Base-by-base conservation (phyloP, 2,329 filamentous ascomycete genomes). In the Ascochyta lentis region DNA sequence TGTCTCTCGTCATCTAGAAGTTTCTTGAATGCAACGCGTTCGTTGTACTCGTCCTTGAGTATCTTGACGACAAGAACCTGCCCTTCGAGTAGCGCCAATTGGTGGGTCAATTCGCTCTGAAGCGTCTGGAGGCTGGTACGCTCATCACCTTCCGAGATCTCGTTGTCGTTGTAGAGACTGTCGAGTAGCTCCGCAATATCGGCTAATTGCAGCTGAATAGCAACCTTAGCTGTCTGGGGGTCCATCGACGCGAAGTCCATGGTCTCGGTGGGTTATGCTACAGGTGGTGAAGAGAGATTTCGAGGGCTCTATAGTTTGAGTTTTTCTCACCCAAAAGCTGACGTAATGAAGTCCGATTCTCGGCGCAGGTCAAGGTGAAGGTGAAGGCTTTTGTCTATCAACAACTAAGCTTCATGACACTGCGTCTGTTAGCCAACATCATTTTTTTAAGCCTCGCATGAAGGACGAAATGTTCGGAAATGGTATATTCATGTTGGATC, bases 1-100 rank as follows among this genome's bases (percentile, higher is more conserved):
- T 60, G 60, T 12, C 34, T 47, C 42, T 66, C 61, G 42, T 62
- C 58, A 19, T 49, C 46, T 2, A 65, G 8, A 13, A 67, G 54
- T 12, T 22, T 54, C 10, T 23, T 33, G 29, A 60, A 59, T 15
- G 35, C 48, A 10, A 56, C 31, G 9, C 44, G 33, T 15, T 56
- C 47, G 3, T 57, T 27, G 22, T 57, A 40, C 26, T 64, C 60
- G 1, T 39, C 27, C 27, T 37, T 47, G 12, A 67, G 47, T 23
- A 65, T 53, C 16, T 61, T 49, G 12, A 64, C n/a, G 3, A 50
- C 39, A 12, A 64, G 43, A 2, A 56, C 31, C 23, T 58, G 58
- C 15, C 58, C 41, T 39, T 63, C 60, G 19, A 65, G 39, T 8
- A 50, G 9, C 33, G 52, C 23, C 8, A 63, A 45, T 19, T 58